Evolutionary conservation across 106 monocot genomes (phyloP).

Genomic region (Allium cepa): DNA sequence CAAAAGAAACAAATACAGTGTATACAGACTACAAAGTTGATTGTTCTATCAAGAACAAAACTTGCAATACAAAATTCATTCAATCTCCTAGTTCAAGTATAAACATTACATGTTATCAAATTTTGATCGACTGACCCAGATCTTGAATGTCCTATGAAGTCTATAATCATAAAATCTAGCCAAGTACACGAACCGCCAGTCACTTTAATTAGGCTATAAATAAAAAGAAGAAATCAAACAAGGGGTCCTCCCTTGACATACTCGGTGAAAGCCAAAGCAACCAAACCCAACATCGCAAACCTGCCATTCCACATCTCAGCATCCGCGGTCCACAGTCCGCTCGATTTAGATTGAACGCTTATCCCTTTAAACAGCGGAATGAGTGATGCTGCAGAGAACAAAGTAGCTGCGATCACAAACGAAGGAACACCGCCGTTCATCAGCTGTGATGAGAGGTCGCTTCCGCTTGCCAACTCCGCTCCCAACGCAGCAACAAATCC

Average conservation of each 20-base stretch:
- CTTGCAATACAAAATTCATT: too few relatives aligned
- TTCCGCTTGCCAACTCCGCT: conserved; percentile 34
- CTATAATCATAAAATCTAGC: too few relatives aligned
- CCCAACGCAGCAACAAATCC: conserved; percentile 60
- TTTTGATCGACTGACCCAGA: too few relatives aligned
- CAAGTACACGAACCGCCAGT: too few relatives aligned
- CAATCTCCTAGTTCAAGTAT: too few relatives aligned
- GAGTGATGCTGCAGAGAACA: conserved; percentile 58
- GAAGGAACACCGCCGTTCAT: conserved; percentile 38
- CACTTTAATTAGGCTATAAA: too few relatives aligned
- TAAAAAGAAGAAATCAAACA: conserved; percentile 11
- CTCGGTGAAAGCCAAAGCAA: conserved; percentile 64
- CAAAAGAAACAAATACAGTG: too few relatives aligned
- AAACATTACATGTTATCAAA: too few relatives aligned
- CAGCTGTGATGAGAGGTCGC: conserved; percentile 34
- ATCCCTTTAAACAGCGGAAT: conserved; percentile 57
- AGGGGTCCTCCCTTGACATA: conserved; percentile 64
- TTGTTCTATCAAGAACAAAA: too few relatives aligned
- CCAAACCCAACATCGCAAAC: conserved; percentile 65
- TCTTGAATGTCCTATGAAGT: too few relatives aligned
- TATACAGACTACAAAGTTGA: too few relatives aligned
- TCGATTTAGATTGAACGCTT: conserved; percentile 25
- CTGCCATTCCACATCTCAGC: conserved; percentile 73
- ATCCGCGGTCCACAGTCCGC: conserved; percentile 38
- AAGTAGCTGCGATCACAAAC: conserved; percentile 25